A percentile compares a stretch with the other conserved stretches of the same genome.
Evolutionary conservation across 73 alveolate species (phyloP).

Genomic region (Tetrahymena thermophila): DNA sequence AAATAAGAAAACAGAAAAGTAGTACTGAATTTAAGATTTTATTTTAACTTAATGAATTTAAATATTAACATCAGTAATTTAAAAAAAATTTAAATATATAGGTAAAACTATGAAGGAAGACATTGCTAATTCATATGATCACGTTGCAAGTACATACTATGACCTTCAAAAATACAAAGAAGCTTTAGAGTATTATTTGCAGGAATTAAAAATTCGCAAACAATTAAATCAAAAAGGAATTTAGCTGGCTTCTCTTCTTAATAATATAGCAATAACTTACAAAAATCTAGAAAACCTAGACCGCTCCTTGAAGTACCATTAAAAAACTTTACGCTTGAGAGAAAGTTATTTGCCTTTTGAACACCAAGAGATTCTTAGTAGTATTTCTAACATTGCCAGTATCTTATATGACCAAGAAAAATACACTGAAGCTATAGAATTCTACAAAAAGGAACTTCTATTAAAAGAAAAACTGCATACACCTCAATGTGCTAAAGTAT

Average conservation of each 20-base stretch:
- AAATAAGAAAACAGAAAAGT: neutral
- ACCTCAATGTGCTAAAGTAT: neutral
- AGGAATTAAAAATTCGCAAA: neutral
- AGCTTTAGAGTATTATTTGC: neutral
- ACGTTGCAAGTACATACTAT: neutral
- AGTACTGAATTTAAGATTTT: neutral
- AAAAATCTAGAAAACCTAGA: neutral
- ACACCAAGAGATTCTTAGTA: neutral
- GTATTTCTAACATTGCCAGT: neutral
- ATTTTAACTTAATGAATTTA: neutral
- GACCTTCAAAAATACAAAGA: neutral
- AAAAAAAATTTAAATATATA: neutral
- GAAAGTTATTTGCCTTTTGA: neutral
- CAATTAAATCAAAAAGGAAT: neutral
- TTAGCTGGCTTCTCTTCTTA: neutral
- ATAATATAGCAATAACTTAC: neutral
- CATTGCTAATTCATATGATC: neutral
- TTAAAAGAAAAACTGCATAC: neutral
- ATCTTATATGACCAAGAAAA: neutral
- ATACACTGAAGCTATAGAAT: neutral
- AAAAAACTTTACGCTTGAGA: neutral
- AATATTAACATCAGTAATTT: neutral
- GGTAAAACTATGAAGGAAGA: neutral
- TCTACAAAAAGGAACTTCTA: neutral
- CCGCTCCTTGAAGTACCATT: neutral